A percentile compares a stretch with the other conserved stretches of the same genome.
Evolutionary conservation across 139 green algal genomes (phyloP).

Genomic region (Trebouxia sp.): DNA sequence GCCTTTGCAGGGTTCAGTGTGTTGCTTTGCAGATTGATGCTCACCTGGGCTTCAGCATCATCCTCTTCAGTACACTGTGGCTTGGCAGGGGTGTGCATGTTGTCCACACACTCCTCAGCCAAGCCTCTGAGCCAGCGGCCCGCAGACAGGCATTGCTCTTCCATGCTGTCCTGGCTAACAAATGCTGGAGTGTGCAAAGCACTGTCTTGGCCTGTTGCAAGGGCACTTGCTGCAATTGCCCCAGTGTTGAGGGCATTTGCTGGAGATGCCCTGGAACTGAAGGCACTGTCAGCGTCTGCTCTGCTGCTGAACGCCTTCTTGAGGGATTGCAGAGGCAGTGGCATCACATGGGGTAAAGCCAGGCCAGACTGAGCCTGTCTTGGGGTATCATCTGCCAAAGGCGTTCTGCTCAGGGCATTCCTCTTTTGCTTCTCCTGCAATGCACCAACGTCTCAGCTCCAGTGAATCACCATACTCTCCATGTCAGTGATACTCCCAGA

Average conservation of each 20-base stretch:
- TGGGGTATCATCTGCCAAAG: neutral
- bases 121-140: constrained; percentile 1
- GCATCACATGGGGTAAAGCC: too few species aligned
- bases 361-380: neutral
- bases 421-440: constrained; percentile 10
- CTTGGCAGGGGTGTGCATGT: neutral
- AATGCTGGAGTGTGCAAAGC: neutral
- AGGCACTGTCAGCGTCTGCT: too few species aligned
- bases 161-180: neutral
- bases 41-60: neutral
- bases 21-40: neutral
- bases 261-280: too few species aligned
- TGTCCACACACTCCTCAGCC: constrained; percentile 4
- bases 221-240: neutral
- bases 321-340: neutral
- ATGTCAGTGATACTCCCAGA: too few species aligned
- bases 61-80: neutral
- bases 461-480: too few species aligned
- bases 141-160: constrained; percentile 14
- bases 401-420: neutral
- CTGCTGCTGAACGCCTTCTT: neutral
- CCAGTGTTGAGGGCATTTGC: constrained; percentile 14
- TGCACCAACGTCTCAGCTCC: neutral
- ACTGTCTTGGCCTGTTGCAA: too few species aligned
- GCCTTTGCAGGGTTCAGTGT: neutral